Conservation (phyloP, 179 eudicot genomes). For the Corrigiola litoralis region DNA sequence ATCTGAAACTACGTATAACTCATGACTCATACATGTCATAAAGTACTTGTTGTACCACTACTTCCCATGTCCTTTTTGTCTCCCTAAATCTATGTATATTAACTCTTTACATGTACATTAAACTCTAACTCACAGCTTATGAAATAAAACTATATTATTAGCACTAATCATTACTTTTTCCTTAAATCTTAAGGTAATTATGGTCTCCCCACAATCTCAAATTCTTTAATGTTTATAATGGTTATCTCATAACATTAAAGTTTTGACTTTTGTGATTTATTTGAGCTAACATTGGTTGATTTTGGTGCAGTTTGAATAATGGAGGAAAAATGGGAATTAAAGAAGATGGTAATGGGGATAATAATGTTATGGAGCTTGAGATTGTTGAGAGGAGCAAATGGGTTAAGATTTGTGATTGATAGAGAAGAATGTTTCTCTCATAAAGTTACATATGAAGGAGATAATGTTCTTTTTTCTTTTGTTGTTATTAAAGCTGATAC, state of each 20-base stretch:
- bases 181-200: background rate
- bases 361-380: constrained; percentile 20
- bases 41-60: background rate
- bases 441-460: constrained; percentile 53
- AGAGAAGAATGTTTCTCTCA: constrained; percentile 81
- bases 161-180: background rate
- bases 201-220: background rate
- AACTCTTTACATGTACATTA: background rate
- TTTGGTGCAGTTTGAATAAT: constrained; percentile 2
- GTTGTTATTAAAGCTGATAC: constrained; percentile 69
- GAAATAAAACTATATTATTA: background rate
- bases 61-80: constrained; percentile 3
- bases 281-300: background rate
- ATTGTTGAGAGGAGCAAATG: constrained; percentile 29
- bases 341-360: constrained; percentile 12
- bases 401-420: constrained; percentile 79
- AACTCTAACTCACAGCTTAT: background rate
- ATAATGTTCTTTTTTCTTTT: constrained; percentile 56
- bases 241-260: background rate
- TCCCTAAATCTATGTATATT: background rate
- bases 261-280: background rate
- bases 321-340: constrained; percentile 25
- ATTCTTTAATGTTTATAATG: background rate
- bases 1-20: background rate
- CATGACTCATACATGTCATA: background rate